Conservation (phyloP, 148 eudicot species). For the Cornus suecica region DNA sequence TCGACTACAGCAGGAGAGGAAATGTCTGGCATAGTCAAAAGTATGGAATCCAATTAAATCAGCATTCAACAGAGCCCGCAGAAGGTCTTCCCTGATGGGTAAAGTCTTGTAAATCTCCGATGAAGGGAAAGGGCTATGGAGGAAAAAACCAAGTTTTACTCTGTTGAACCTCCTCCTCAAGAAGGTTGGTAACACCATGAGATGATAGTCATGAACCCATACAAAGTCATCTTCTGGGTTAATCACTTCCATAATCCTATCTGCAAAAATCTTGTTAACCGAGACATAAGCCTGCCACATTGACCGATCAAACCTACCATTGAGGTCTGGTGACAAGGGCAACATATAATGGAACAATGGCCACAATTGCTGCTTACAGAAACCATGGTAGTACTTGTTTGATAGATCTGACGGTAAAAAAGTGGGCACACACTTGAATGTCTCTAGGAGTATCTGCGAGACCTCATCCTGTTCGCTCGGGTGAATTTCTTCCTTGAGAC, state of each 20-base stretch:
- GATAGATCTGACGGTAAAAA: constrained; percentile 21
- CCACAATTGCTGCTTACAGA: constrained; percentile 29
- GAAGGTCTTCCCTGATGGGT: constrained; percentile 23
- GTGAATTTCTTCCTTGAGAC: constrained; percentile 22
- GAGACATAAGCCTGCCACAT: constrained; percentile 30
- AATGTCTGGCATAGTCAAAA: constrained; percentile 28
- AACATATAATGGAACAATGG: constrained; percentile 29
- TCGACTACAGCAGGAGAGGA: constrained; percentile 27
- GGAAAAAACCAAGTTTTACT: constrained; percentile 27
- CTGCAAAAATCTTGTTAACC: constrained; percentile 23
- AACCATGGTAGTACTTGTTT: constrained; percentile 23
- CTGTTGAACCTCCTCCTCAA: constrained; percentile 25
- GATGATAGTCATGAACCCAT: constrained; percentile 31
- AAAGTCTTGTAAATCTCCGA: constrained; percentile 25
- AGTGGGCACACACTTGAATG: constrained; percentile 23
- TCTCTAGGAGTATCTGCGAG: constrained; percentile 18
- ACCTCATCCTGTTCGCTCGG: constrained; percentile 27
- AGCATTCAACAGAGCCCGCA: constrained; percentile 22
- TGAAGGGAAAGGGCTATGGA: constrained; percentile 28
- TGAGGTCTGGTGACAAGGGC: constrained; percentile 24
- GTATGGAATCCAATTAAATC: constrained; percentile 30
- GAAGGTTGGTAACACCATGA: constrained; percentile 28
- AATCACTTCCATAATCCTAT: constrained; percentile 25
- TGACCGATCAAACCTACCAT: constrained; percentile 25
- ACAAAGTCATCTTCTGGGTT: constrained; percentile 30